A percentile compares a stretch with the other conserved stretches of the same genome.
Evolutionary conservation across 176 grass and related monocot genomes (phyloP).

Genomic region (Oryza australiensis): DNA sequence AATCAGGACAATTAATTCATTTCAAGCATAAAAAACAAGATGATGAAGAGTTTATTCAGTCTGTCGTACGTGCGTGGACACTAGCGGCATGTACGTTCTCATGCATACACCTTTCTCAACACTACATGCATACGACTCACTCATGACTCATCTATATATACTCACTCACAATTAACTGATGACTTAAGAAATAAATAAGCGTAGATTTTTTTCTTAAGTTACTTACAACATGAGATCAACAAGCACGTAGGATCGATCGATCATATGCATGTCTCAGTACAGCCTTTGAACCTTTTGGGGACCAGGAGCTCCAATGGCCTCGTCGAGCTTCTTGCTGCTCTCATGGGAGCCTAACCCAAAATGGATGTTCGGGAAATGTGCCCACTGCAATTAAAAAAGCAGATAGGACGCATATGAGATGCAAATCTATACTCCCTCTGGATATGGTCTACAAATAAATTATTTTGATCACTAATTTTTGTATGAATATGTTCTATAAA

Average conservation of each 20-base stretch:
- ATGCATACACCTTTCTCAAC: slow-evolving; percentile 5
- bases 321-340: slow-evolving; percentile 47
- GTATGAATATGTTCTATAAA: neutral
- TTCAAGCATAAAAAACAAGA: slow-evolving; percentile 18
- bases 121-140: slow-evolving; percentile 3
- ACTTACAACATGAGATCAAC: slow-evolving; percentile 38
- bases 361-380: slow-evolving; percentile 66
- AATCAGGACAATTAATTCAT: slow-evolving; percentile 2
- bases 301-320: slow-evolving; percentile 17
- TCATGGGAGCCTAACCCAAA: slow-evolving; percentile 40
- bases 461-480: neutral
- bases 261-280: slow-evolving; percentile 14
- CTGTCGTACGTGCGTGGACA: slow-evolving; percentile 5
- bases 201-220: slow-evolving; percentile 5
- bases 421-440: too few relatives aligned
- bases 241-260: neutral
- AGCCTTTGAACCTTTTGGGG: slow-evolving; percentile 44
- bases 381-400: slow-evolving; percentile 53
- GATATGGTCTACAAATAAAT: too few relatives aligned
- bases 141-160: slow-evolving; percentile 18
- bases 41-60: slow-evolving; percentile 6
- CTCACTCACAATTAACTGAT: slow-evolving; percentile 28
- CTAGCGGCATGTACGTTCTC: neutral
- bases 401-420: neutral
- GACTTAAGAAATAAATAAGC: neutral